Evolutionary conservation across 257 asterid genomes (phyloP), one percentile per base, ranked within the genome.

Genomic region (Solanum okadae): DNA sequence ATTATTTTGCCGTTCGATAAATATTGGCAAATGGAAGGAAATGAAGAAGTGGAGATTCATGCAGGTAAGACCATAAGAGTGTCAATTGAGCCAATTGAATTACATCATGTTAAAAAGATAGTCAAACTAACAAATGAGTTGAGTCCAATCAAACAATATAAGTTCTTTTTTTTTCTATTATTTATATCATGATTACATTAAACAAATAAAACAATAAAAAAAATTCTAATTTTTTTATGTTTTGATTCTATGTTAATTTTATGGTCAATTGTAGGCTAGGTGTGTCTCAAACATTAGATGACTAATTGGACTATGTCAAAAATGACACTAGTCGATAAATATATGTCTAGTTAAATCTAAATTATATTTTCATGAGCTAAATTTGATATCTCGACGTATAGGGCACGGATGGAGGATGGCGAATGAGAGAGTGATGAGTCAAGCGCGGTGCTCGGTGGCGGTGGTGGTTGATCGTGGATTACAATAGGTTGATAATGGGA

Each of bases 331-430:
- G n/a, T 25, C 7, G 18, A 75, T 10, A 37, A 38, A 25, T 2
- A 25, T 22, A 75, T 0, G 29, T 38, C 0, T 0, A 12, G 4
- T 4, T 10, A 2, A 14, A 6, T n/a, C 9, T 13, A 8, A 25
- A 42, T 27, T 78, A 4, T 2, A 15, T n/a, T 42, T 79, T 8
- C 0, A 79, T 25, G 25, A 27, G 65, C 85, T 79, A 79, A 44
- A 2, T 79, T 42, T 79, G 38, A 2, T 0, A 0, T 18, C 10
- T 0, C 10, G 1, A 27, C 25, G 75, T 46, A 15, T 33, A 18
- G 92, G 92, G 29, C 91, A 89, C 3, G 91, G 89, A n/a, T 93
- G 93, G 92, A 87, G 89, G 23, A 88, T 29, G n/a, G 90, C 90
- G 12, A 87, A 92, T 31, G 90, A 91, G 89, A 90, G 86, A 86